Conservation (phyloP, 257 asterid species). For the Linaria vulgaris region DNA sequence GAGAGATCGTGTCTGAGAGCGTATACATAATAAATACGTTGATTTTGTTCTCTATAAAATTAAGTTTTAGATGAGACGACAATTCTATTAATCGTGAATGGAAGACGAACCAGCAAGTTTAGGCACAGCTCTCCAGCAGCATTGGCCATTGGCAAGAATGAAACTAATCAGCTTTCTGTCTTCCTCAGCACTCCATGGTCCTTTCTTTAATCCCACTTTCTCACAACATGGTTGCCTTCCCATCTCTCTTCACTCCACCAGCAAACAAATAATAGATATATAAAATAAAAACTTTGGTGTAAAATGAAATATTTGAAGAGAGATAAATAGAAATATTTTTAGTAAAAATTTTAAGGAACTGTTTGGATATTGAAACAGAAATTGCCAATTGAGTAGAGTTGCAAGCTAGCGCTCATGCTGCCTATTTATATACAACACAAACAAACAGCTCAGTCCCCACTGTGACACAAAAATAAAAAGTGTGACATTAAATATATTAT, state of each 20-base stretch:
- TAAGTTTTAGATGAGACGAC: too few relatives aligned
- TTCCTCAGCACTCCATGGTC: slow-evolving; percentile 96
- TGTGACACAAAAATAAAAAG: slow-evolving; percentile 9
- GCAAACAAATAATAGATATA: too few relatives aligned
- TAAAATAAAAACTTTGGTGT: too few relatives aligned
- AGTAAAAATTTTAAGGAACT: too few relatives aligned
- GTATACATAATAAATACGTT: too few relatives aligned
- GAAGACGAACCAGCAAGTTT: slow-evolving; percentile 69
- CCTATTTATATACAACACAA: slow-evolving; percentile 28
- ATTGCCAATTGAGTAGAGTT: neutral
- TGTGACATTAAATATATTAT: slow-evolving; percentile 3
- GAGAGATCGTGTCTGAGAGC: too few relatives aligned
- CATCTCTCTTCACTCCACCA: slow-evolving; percentile 35
- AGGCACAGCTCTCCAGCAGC: slow-evolving; percentile 99
- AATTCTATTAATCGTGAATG: too few relatives aligned
- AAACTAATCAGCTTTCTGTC: slow-evolving; percentile 79
- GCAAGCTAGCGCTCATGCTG: neutral
- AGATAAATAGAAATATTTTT: too few relatives aligned
- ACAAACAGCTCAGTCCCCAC: neutral
- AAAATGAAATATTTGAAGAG: too few relatives aligned
- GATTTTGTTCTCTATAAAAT: too few relatives aligned
- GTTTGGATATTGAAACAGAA: too few relatives aligned
- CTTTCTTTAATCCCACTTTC: slow-evolving; percentile 91
- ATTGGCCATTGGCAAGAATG: slow-evolving; percentile 85
- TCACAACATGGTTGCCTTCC: slow-evolving; percentile 98